phyloP scores from a whole-genome alignment of 1,284 basidiomycete species.

The Cryptococcus deneoformans region DNA sequence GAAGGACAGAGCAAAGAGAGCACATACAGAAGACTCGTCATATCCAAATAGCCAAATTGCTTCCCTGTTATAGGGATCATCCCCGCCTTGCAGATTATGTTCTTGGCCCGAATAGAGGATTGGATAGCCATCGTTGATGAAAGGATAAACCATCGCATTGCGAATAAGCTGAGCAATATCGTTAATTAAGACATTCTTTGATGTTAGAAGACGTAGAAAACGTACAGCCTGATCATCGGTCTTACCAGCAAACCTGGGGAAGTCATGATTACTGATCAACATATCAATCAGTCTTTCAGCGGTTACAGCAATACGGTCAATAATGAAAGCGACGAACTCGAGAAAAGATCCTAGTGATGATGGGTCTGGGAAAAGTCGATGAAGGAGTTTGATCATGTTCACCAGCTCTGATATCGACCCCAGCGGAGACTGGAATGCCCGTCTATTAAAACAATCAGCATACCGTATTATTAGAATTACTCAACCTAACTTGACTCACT shows the following conservation, averaged over 20 bases:
- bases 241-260: conserved; percentile 46
- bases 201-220: no score
- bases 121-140: conserved; percentile 56
- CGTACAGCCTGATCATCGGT: conserved; percentile 33
- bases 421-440: conserved; percentile 36
- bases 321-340: conserved; percentile 37
- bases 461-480: background rate
- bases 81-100: conserved; percentile 52
- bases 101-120: conserved; percentile 60
- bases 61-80: conserved; percentile 50
- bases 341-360: conserved; percentile 51
- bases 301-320: background rate
- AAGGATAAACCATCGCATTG: conserved; percentile 52
- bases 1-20: conserved; percentile 57
- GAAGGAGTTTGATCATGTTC: conserved; percentile 37
- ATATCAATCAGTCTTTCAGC: conserved; percentile 30
- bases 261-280: conserved; percentile 52
- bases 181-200: background rate
- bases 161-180: conserved; percentile 35
- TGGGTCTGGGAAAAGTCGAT: conserved; percentile 41
- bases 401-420: conserved; percentile 37
- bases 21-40: conserved; percentile 51
- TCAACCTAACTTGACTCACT: conserved; percentile 11
- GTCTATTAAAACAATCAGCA: conserved; percentile 14
- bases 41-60: conserved; percentile 53